These are phyloP conservation scores for Boletus semigastroideus DNA, from an alignment of 1,284 basidiomycete species.

Conservation along the genomic window DNA sequence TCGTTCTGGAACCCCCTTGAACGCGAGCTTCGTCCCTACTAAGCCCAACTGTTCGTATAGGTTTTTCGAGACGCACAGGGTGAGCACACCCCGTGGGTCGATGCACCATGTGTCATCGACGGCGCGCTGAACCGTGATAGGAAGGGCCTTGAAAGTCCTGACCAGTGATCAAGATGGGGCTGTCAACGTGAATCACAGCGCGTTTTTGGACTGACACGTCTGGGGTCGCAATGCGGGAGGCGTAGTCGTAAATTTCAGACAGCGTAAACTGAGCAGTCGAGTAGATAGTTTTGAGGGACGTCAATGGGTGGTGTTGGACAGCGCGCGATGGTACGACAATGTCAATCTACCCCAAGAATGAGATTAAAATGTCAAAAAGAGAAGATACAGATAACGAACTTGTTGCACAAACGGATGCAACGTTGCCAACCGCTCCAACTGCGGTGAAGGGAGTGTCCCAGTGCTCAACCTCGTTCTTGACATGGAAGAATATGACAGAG, in stretches of 20 bases:
- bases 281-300: slow-evolving; percentile 43
- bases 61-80: slow-evolving; percentile 50
- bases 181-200: background rate
- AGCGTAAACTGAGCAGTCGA: slow-evolving; percentile 41
- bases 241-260: slow-evolving; percentile 41
- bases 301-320: slow-evolving; percentile 38
- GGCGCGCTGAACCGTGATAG: slow-evolving; percentile 29
- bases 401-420: slow-evolving; percentile 54
- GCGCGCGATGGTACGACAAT: slow-evolving; percentile 47
- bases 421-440: slow-evolving; percentile 36
- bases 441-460: slow-evolving; percentile 32
- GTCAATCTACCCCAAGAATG: slow-evolving; percentile 46
- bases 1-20: slow-evolving; percentile 44
- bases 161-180: background rate
- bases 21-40: slow-evolving; percentile 49
- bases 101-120: slow-evolving; percentile 63
- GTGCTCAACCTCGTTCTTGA: slow-evolving; percentile 23
- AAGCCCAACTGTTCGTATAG: slow-evolving; percentile 61
- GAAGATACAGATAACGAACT: slow-evolving; percentile 32
- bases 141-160: slow-evolving; percentile 39
- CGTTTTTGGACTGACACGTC: slow-evolving; percentile 14
- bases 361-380: slow-evolving; percentile 1
- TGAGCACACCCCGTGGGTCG: slow-evolving; percentile 55
- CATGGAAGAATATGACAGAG: slow-evolving; percentile 11
- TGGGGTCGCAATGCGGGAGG: slow-evolving; percentile 10